phyloP scores from a whole-genome alignment of 441 rosid species.

The Populus hybrid region DNA sequence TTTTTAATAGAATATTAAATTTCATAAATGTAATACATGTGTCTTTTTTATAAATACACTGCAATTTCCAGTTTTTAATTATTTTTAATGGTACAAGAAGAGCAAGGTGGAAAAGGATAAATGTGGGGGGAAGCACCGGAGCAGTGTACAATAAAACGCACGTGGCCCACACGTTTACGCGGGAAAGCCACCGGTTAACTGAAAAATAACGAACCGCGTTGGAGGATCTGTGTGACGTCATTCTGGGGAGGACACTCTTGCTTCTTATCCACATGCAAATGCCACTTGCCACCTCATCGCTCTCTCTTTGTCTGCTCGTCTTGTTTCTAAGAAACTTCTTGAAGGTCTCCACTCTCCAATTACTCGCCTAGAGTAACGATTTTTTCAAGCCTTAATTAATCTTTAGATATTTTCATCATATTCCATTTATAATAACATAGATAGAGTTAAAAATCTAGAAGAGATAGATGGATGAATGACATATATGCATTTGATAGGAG shows the following conservation, averaged over 20 bases:
- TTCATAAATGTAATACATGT: not conserved
- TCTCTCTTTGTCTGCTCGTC: not conserved
- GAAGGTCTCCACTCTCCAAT: not conserved
- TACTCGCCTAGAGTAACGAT: not conserved
- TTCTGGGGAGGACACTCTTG: not conserved
- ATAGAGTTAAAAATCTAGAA: no score
- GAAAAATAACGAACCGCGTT: not conserved
- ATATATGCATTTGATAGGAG: no score
- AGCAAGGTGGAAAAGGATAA: not conserved
- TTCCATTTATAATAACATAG: no score
- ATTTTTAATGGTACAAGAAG: not conserved
- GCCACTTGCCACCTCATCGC: not conserved
- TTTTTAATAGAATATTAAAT: no score
- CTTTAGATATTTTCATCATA: not conserved
- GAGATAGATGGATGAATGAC: no score
- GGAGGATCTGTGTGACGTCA: not conserved
- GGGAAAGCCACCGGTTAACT: conserved; percentile 3
- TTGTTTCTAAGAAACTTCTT: not conserved
- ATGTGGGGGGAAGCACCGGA: not conserved
- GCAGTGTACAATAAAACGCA: conserved; percentile 1
- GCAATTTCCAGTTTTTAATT: not conserved
- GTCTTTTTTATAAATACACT: not conserved
- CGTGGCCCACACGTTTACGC: conserved; percentile 32
- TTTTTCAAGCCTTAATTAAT: no score
- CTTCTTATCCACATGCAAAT: not conserved